Conservation (phyloP, 2,329 filamentous ascomycete genomes). For the Xylariaceae sp. region DNA sequence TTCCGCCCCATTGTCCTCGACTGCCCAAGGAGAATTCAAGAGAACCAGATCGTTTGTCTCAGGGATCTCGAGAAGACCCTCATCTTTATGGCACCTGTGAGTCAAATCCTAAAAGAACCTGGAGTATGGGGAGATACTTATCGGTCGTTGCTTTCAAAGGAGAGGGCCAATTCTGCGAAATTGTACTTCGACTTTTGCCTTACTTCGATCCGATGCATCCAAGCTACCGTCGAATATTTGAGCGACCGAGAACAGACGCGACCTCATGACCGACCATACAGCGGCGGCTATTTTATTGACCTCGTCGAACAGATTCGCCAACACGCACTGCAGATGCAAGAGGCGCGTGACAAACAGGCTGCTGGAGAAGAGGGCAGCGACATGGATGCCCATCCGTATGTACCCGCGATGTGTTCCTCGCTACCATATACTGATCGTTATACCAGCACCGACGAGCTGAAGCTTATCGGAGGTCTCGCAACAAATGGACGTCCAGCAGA, state of each 20-base stretch:
- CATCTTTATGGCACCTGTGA: conserved; percentile 89
- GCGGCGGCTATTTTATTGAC: conserved; percentile 95
- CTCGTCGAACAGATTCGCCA: conserved; percentile 88
- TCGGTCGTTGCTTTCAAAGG: conserved; percentile 72
- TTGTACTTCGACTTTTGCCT: conserved; percentile 86
- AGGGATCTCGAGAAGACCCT: conserved; percentile 93
- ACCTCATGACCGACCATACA: conserved; percentile 85
- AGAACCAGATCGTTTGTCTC: conserved; percentile 84
- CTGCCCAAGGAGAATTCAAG: conserved; percentile 74
- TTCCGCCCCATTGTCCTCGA: conserved; percentile 79
- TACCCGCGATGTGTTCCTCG: conserved; percentile 20
- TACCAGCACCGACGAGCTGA: conserved; percentile 63
- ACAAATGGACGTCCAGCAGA: conserved; percentile 81
- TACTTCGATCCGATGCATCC: conserved; percentile 84
- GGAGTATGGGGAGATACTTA: conserved; percentile 63
- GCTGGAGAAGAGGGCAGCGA: conserved; percentile 48
- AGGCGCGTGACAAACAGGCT: conserved; percentile 65
- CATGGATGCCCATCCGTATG: conserved; percentile 60
- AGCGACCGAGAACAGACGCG: conserved; percentile 83
- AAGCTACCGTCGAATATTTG: conserved; percentile 82
- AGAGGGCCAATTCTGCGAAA: conserved; percentile 67
- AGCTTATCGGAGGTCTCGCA: conserved; percentile 76
- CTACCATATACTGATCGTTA: conserved; percentile 24
- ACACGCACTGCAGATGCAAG: conserved; percentile 82
- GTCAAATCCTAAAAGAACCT: conserved; percentile 56